Evolutionary conservation across 805 yeast species (phyloP).

Genomic region (Candida maris): DNA sequence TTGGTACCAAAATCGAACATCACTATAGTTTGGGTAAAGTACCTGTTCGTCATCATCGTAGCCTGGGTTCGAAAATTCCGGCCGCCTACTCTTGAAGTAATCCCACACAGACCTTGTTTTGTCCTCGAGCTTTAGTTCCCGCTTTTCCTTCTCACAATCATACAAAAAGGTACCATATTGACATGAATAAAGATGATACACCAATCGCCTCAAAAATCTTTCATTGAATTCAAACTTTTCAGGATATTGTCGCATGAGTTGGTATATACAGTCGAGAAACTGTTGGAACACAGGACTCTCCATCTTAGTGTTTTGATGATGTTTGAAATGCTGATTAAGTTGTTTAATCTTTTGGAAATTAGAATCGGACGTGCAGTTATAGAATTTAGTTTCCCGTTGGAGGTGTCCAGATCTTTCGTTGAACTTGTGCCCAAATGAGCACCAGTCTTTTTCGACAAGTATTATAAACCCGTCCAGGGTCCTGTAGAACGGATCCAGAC

Average conservation of each 20-base stretch:
- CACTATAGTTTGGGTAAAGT: conserved; percentile 57
- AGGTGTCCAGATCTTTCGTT: conserved; percentile 80
- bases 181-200: conserved; percentile 88
- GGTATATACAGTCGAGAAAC: conserved; percentile 86
- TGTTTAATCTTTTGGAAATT: conserved; percentile 39
- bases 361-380: conserved; percentile 37
- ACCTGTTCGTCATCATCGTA: conserved; percentile 44
- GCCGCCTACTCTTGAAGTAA: conserved; percentile 72
- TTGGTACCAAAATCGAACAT: conserved; percentile 87
- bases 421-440: conserved; percentile 89
- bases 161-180: conserved; percentile 90
- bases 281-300: conserved; percentile 95
- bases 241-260: conserved; percentile 69
- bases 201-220: conserved; percentile 74
- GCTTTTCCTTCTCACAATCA: conserved; percentile 66
- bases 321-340: conserved; percentile 49
- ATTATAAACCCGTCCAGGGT: conserved; percentile 85
- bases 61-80: conserved; percentile 59
- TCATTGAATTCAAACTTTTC: conserved; percentile 81
- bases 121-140: conserved; percentile 36
- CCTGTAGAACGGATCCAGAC: conserved; percentile 86
- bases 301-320: conserved; percentile 48
- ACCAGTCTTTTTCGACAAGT: conserved; percentile 91
- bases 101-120: conserved; percentile 88
- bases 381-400: conserved; percentile 47